These are phyloP conservation scores for Stevia rebaudiana DNA, from an alignment of 140 eudicot genomes.

Conservation along the genomic window DNA sequence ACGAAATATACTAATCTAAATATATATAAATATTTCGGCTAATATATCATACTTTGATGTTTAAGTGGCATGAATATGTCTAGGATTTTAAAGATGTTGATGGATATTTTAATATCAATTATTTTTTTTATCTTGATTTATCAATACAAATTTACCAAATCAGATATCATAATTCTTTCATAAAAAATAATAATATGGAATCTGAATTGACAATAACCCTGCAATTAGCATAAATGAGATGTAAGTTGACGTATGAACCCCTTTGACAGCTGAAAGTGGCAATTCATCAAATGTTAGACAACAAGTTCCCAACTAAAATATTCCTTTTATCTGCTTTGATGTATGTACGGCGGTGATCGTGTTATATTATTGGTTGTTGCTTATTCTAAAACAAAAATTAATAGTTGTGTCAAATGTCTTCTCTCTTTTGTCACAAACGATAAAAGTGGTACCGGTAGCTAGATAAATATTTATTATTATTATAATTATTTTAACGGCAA, in stretches of 20 bases:
- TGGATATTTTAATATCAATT: neutral
- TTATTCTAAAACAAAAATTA: neutral
- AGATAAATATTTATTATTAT: neutral
- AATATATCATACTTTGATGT: too few relatives aligned
- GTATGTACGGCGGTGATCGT: conserved; percentile 7
- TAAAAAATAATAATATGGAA: neutral
- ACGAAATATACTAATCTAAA: too few relatives aligned
- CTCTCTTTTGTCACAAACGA: neutral
- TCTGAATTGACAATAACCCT: neutral
- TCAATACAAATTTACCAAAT: neutral
- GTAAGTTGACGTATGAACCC: conserved; percentile 20
- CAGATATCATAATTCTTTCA: neutral
- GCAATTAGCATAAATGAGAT: neutral
- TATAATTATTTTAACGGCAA: too few relatives aligned
- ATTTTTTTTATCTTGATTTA: neutral
- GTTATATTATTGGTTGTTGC: conserved; percentile 12
- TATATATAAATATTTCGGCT: too few relatives aligned
- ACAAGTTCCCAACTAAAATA: conserved; percentile 21
- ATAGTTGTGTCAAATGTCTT: neutral
- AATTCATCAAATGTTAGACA: conserved; percentile 21
- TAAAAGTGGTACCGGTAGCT: neutral
- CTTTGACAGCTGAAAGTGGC: conserved; percentile 17
- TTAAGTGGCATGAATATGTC: too few relatives aligned
- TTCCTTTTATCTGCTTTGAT: conserved; percentile 1
- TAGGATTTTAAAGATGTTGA: neutral